Base-by-base conservation (phyloP, 192 early-diverging fungal species). In the Umbelopsis ramanniana region DNA sequence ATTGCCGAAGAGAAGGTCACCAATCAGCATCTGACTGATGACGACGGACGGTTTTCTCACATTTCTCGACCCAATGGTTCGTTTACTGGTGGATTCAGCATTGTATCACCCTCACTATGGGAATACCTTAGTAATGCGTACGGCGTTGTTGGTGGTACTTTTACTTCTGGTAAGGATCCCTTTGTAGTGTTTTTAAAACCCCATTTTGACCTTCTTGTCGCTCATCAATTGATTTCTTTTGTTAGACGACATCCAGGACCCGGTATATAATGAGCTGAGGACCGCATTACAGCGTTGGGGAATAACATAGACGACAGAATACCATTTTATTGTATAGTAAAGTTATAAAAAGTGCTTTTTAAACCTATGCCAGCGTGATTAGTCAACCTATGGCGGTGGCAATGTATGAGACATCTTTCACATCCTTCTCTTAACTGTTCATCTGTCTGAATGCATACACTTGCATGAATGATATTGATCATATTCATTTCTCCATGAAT, bases 31-130 rank as follows among this genome's bases (percentile, higher is more conserved):
- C 66, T 79, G 29, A 70, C 73, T 12, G 73, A 70, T n/a, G 54
- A 46, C 4, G 29, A 21, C 9, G 72, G 48, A 4, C 52, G 19
- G 5, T 45, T 79, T 15, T 66, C 47, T 50, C 66, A 60, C 9
- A 24, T n/a, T 9, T 53, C 77, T 15, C 43, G 77, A 67, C 77
- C 77, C 2, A 55, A 70, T 45, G 73, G 77, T 0, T 68, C 66
- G 33, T 79, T 79, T 52, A 68, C 26, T 4, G 77, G 77, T 52
- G 77, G 77, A 0, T 74, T 79, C 47, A 67, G 72, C 21, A 74
- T 79, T 29, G 68, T 74, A 6, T 74, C 77, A 3, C 72, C 77
- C 0, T 10, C n/a, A 14, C 19, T 79, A 6, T 79, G 77, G 77
- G n/a, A 74, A 12, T 79, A 79, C 37, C 52, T 79, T 4, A 57